phyloP scores from a whole-genome alignment of 495 filamentous ascomycete species.

The Aspergillus mulundensis region DNA sequence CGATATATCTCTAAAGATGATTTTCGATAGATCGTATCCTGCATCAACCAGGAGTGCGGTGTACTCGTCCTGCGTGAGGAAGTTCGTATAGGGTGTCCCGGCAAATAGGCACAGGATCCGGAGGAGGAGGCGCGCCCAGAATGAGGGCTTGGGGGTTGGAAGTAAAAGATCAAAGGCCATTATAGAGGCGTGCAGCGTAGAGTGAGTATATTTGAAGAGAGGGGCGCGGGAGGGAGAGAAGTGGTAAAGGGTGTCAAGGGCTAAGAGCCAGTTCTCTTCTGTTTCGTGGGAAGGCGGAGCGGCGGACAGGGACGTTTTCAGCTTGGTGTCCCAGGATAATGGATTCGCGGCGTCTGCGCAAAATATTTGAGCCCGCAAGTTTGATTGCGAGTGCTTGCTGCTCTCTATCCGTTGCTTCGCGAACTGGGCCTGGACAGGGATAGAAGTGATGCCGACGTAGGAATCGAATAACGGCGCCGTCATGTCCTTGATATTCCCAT shows the following conservation, averaged over 20 bases:
- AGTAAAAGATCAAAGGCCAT: conserved; percentile 42
- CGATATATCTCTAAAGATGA: conserved; percentile 44
- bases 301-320: conserved; percentile 16
- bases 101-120: conserved; percentile 29
- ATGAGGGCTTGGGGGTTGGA: conserved; percentile 13
- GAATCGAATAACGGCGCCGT: conserved; percentile 22
- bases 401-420: conserved; percentile 21
- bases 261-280: conserved; percentile 40
- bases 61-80: conserved; percentile 58
- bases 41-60: conserved; percentile 36
- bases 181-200: conserved; percentile 35
- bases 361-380: conserved; percentile 21
- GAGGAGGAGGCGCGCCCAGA: conserved; percentile 19
- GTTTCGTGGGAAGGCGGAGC: background rate
- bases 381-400: background rate
- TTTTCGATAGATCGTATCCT: conserved; percentile 35
- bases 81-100: conserved; percentile 33
- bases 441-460: conserved; percentile 44
- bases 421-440: conserved; percentile 27
- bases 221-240: conserved; percentile 44
- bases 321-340: conserved; percentile 20
- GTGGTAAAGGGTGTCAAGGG: conserved; percentile 49
- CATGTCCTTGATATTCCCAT: background rate
- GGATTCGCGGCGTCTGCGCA: conserved; percentile 32
- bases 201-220: conserved; percentile 31